Conservation (phyloP, 305 asterid species). For the Rubia occidens region DNA sequence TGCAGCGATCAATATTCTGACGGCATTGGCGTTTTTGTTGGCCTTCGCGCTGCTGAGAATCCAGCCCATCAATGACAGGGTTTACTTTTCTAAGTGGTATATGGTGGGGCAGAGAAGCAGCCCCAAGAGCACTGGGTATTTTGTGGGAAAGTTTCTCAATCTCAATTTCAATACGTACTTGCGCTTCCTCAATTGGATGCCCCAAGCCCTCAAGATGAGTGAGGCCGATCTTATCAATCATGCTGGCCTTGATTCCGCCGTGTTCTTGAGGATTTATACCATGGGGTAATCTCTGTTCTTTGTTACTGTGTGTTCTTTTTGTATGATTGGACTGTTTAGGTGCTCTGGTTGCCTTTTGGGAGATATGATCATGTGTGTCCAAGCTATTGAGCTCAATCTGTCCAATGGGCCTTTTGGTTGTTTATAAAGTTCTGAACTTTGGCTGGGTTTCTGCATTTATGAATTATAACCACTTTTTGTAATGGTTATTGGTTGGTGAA, state of each 20-base stretch:
- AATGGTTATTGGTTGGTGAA: neutral
- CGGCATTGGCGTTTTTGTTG: slow-evolving; percentile 65
- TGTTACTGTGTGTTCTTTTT: neutral
- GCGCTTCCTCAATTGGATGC: slow-evolving; percentile 96
- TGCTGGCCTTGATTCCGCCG: slow-evolving; percentile 95
- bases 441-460: neutral
- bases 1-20: slow-evolving; percentile 63
- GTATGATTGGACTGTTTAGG: neutral
- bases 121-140: slow-evolving; percentile 43
- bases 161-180: slow-evolving; percentile 63
- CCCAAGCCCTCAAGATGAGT: slow-evolving; percentile 84
- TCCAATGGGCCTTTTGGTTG: neutral
- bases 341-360: neutral
- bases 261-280: slow-evolving; percentile 39
- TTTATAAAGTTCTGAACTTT: slow-evolving; percentile 1
- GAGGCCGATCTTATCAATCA: slow-evolving; percentile 69
- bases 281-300: slow-evolving; percentile 27
- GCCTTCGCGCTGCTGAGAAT: slow-evolving; percentile 84
- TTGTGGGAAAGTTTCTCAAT: slow-evolving; percentile 68
- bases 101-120: slow-evolving; percentile 60
- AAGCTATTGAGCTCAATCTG: too few relatives aligned
- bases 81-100: slow-evolving; percentile 93
- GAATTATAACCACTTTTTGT: neutral
- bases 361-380: too few relatives aligned
- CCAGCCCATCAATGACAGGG: slow-evolving; percentile 86